Evolutionary conservation across 371 early-diverging fungal genomes (phyloP).

Genomic region (Mortierella sp.): DNA sequence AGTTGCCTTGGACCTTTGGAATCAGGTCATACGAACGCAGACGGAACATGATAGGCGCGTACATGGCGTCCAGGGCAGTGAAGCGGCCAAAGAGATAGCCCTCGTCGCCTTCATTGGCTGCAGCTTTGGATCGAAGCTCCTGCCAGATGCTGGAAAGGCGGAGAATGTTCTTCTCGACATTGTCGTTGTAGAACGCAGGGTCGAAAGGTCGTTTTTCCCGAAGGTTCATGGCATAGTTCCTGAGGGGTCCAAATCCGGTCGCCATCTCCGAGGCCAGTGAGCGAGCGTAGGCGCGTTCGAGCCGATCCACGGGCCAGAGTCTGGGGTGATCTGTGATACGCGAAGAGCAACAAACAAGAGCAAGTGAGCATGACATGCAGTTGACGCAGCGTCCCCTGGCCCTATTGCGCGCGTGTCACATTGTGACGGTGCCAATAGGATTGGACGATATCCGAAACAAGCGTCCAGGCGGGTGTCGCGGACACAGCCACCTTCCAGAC

Average conservation of each 20-base stretch:
- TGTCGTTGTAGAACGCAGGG: constrained; percentile 21
- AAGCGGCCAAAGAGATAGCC: constrained; percentile 54
- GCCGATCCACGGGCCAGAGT: constrained; percentile 48
- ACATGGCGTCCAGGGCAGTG: constrained; percentile 54
- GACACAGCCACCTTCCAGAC: too few relatives aligned
- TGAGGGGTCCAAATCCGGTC: constrained; percentile 31
- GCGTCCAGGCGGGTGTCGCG: too few relatives aligned
- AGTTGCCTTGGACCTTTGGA: constrained; percentile 24
- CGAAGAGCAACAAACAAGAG: constrained; percentile 7
- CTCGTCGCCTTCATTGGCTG: constrained; percentile 28
- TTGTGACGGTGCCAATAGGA: too few relatives aligned
- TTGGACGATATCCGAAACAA: too few relatives aligned
- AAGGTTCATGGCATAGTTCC: constrained; percentile 47
- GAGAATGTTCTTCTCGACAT: constrained; percentile 16
- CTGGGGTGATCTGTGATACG: constrained; percentile 46
- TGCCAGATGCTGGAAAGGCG: constrained; percentile 43
- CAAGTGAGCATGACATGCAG: neutral
- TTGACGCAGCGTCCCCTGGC: too few relatives aligned
- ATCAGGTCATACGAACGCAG: constrained; percentile 23
- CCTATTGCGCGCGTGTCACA: too few relatives aligned
- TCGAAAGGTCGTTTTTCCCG: constrained; percentile 30
- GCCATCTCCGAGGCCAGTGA: constrained; percentile 53
- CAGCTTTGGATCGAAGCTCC: constrained; percentile 41
- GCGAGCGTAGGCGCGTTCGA: constrained; percentile 52
- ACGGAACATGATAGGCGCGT: constrained; percentile 49